Evolutionary conservation across 129 eudicot genomes (phyloP).

Genomic region (Flaveria robusta): DNA sequence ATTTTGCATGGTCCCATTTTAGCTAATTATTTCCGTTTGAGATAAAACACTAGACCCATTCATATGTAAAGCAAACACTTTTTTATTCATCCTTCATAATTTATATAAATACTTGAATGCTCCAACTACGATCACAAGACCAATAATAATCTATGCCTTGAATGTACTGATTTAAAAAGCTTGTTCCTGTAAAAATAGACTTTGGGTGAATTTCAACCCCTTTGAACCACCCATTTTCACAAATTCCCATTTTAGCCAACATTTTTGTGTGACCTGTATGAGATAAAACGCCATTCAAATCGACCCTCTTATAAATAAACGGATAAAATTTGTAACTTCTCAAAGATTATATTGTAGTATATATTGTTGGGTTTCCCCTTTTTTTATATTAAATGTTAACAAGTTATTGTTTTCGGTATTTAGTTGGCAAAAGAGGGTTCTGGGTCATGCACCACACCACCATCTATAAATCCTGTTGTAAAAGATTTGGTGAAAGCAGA

Average conservation of each 20-base stretch:
- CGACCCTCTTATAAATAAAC: too few species aligned
- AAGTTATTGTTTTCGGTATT: not conserved
- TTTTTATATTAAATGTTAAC: not conserved
- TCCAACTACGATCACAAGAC: not conserved
- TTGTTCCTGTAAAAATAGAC: too few species aligned
- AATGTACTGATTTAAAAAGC: too few species aligned
- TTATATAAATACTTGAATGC: not conserved
- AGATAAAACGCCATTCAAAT: too few species aligned
- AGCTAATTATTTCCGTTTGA: not conserved
- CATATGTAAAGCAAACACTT: not conserved
- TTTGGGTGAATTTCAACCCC: too few species aligned
- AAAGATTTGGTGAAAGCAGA: not conserved
- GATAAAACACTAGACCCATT: not conserved
- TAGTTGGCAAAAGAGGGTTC: slow-evolving; percentile 41
- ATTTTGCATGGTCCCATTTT: not conserved
- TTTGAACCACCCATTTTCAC: too few species aligned
- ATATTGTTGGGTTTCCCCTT: not conserved
- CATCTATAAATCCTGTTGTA: slow-evolving; percentile 15
- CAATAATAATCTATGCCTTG: not conserved
- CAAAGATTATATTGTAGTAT: not conserved
- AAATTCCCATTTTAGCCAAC: too few species aligned
- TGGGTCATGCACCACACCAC: slow-evolving; percentile 17
- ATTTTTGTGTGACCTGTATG: too few species aligned
- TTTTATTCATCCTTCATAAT: not conserved
- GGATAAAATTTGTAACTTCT: too few species aligned